These are phyloP conservation scores for Pseudozyma thailandica DNA, from an alignment of 1,284 basidiomycete species.

Conservation along the genomic window DNA sequence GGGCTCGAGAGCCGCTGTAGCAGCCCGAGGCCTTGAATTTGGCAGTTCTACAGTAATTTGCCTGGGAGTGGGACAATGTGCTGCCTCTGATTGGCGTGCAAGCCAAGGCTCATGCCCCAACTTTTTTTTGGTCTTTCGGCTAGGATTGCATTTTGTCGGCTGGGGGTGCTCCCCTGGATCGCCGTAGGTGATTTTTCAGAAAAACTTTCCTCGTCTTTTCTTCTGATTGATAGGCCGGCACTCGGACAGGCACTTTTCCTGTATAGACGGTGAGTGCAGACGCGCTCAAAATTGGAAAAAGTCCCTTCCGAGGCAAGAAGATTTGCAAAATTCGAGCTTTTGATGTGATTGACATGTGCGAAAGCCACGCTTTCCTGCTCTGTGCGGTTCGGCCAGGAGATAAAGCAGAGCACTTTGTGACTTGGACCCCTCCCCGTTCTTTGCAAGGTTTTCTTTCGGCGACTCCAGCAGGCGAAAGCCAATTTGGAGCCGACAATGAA, in stretches of 20 bases:
- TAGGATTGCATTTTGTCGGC: too few species aligned
- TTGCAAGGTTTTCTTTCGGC: background rate
- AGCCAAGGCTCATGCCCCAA: background rate
- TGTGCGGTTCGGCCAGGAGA: background rate
- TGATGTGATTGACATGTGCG: slow-evolving; percentile 6
- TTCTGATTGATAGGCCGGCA: slow-evolving; percentile 3
- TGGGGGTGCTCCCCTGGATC: too few species aligned
- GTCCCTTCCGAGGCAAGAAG: background rate
- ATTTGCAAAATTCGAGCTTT: background rate
- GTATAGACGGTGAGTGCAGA: too few species aligned
- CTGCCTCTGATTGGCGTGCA: slow-evolving; percentile 8
- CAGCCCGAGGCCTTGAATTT: too few species aligned
- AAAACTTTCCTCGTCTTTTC: background rate
- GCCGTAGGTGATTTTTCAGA: too few species aligned
- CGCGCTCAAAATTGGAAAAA: background rate
- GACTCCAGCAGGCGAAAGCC: too few species aligned
- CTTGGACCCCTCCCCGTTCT: background rate
- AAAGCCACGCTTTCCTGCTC: background rate
- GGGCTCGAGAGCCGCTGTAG: background rate
- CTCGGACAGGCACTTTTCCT: background rate
- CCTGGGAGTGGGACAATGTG: slow-evolving; percentile 2
- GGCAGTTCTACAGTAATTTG: too few species aligned
- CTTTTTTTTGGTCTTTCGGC: slow-evolving; percentile 1
- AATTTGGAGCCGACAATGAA: background rate
- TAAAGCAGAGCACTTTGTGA: background rate